Conservation (phyloP, 495 filamentous ascomycete genomes). For the Tuber brumale region DNA sequence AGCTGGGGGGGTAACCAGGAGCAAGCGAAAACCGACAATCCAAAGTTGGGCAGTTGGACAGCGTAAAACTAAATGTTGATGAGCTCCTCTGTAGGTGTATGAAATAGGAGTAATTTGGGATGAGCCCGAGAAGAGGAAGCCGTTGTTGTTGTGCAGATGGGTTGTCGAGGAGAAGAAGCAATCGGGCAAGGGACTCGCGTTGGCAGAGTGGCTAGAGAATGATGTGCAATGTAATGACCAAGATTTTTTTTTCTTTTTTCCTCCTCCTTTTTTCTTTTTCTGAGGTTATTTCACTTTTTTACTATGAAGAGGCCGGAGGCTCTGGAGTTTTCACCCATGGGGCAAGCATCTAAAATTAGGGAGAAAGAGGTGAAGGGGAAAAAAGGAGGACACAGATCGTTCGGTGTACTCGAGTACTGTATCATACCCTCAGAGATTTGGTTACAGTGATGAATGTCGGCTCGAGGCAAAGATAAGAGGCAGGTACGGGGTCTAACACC, state of each 20-base stretch:
- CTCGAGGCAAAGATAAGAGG: not conserved
- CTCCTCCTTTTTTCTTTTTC: not conserved
- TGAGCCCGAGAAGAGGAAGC: not conserved
- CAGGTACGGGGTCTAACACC: not conserved
- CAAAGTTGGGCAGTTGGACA: not conserved
- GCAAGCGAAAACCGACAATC: not conserved
- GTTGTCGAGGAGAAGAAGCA: conserved; percentile 9
- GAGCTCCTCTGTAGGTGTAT: not conserved
- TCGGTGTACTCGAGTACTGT: not conserved
- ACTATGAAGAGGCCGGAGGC: not conserved
- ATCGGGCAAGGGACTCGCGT: not conserved
- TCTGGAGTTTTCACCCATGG: not conserved
- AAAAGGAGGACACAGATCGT: not conserved
- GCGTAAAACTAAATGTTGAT: not conserved
- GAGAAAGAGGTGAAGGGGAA: not conserved
- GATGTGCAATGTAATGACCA: conserved; percentile 1
- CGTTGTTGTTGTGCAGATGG: not conserved
- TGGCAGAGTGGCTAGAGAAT: not conserved
- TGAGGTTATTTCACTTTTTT: not conserved
- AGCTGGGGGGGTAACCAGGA: not conserved
- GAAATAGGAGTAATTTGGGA: not conserved
- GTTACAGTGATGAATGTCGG: not conserved
- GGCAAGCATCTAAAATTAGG: not conserved
- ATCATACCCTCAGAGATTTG: not conserved
- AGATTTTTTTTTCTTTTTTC: not conserved